Conservation (phyloP, 257 asterid species). For the Mitragyna speciosa region DNA sequence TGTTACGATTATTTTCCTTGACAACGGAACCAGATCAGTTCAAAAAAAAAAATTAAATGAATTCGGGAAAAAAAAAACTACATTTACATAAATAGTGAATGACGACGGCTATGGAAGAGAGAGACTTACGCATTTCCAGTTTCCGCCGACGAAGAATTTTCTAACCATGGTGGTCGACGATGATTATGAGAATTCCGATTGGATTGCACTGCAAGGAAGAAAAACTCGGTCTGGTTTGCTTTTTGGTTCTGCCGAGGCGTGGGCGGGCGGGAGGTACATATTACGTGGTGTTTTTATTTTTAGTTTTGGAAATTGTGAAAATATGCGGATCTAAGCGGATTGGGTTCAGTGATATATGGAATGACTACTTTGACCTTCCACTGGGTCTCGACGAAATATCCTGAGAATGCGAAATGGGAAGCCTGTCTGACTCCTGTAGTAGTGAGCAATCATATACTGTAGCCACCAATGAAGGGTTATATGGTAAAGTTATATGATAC, state of each 20-base stretch:
- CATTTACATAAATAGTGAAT: too few species aligned
- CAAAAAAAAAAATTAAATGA: not conserved
- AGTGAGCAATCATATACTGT: not conserved
- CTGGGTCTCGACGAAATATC: not conserved
- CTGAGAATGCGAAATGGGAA: too few species aligned
- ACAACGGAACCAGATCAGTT: too few species aligned
- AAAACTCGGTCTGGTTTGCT: not conserved
- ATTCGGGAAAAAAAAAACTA: too few species aligned
- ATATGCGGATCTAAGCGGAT: conserved; percentile 18
- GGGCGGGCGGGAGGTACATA: not conserved
- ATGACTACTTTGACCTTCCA: not conserved
- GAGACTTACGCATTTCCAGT: conserved; percentile 94
- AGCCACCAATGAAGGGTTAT: not conserved
- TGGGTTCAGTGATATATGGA: not conserved
- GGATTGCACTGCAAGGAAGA: conserved; percentile 32
- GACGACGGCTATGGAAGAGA: not conserved
- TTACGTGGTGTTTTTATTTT: not conserved
- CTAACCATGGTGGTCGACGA: conserved; percentile 57
- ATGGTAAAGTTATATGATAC: not conserved
- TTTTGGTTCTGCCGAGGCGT: not conserved
- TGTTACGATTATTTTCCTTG: not conserved
- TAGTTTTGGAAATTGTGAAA: not conserved
- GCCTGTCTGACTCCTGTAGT: too few species aligned
- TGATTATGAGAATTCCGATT: conserved; percentile 30
- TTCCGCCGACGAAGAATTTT: conserved; percentile 94